Evolutionary conservation across 441 rosid genomes (phyloP).

Genomic region (Monsonia emarginata): DNA sequence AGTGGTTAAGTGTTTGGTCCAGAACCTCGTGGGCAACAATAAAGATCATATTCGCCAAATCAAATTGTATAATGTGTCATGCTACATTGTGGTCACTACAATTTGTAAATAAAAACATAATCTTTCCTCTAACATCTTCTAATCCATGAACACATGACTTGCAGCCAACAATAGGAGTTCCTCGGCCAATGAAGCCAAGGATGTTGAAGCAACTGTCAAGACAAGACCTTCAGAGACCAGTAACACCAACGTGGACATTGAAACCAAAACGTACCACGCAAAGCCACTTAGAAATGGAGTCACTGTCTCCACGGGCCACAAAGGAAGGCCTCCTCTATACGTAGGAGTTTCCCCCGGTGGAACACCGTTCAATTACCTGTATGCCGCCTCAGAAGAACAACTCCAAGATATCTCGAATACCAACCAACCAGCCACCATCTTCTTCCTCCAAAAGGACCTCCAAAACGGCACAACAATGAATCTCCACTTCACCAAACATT

Average conservation of each 20-base stretch:
- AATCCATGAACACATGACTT: background rate
- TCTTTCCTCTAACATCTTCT: background rate
- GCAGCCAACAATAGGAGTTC: background rate
- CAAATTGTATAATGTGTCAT: too few relatives aligned
- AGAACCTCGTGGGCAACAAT: too few relatives aligned
- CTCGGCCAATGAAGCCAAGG: background rate
- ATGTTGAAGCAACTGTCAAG: background rate
- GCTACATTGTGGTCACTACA: too few relatives aligned
- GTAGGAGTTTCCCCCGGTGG: constrained; percentile 40
- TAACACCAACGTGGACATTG: background rate
- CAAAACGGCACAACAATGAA: constrained; percentile 37
- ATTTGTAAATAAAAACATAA: too few relatives aligned
- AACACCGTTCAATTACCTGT: constrained; percentile 25
- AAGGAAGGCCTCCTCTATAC: constrained; percentile 47
- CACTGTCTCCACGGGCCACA: background rate
- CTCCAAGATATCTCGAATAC: constrained; percentile 47
- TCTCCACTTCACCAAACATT: constrained; percentile 37
- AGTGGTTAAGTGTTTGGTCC: too few relatives aligned
- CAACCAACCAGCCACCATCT: constrained; percentile 35
- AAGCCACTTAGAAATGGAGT: background rate
- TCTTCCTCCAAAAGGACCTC: constrained; percentile 65
- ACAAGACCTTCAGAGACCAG: background rate
- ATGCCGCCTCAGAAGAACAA: constrained; percentile 52
- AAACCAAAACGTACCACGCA: background rate
- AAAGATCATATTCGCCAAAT: too few relatives aligned